phyloP scores from a whole-genome alignment of 179 eudicot species.

The Gypsophila paniculata region DNA sequence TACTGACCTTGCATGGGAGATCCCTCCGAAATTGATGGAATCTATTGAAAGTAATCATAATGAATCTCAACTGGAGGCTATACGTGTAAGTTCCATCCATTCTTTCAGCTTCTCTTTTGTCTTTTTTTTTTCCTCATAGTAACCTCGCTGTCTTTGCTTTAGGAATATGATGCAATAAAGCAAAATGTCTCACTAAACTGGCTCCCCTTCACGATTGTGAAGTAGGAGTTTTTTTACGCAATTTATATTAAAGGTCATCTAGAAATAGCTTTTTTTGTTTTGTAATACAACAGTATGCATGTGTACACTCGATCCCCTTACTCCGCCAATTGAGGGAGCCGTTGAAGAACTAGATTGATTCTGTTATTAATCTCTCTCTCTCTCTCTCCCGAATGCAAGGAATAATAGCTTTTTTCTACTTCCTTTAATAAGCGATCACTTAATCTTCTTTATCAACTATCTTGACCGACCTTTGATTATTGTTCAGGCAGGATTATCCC shows the following conservation, averaged over 20 bases:
- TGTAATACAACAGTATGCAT: not conserved
- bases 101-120: slow-evolving; percentile 2
- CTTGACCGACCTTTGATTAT: slow-evolving; percentile 15
- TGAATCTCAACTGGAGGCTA: slow-evolving; percentile 75
- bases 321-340: no score
- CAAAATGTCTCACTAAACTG: not conserved
- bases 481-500: slow-evolving; percentile 86
- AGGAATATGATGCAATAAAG: not conserved
- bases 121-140: not conserved
- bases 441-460: not conserved
- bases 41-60: slow-evolving; percentile 80
- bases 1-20: slow-evolving; percentile 65
- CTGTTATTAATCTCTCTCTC: not conserved
- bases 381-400: not conserved
- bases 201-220: not conserved
- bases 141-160: not conserved
- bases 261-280: no score
- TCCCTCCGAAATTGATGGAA: slow-evolving; percentile 62
- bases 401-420: not conserved
- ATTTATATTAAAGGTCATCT: not conserved
- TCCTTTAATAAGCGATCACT: not conserved
- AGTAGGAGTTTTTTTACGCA: not conserved
- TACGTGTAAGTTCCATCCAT: slow-evolving; percentile 51
- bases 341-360: no score
- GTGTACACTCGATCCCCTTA: no score